Evolutionary conservation across 1,284 basidiomycete genomes (phyloP).

Genomic region (Cutaneotrichosporon sp.): DNA sequence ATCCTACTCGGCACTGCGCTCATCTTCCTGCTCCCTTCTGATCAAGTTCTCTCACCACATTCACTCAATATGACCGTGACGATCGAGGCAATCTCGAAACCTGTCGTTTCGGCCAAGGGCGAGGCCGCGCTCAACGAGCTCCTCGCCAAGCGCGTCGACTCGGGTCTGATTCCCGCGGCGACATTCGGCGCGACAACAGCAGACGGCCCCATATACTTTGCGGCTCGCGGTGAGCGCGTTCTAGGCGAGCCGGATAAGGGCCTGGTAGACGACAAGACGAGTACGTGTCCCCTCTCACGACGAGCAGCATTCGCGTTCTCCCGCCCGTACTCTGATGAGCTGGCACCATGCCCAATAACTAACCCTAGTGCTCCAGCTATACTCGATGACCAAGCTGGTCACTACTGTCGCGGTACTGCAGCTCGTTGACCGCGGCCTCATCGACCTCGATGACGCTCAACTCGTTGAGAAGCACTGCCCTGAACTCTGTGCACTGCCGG

Average conservation of each 20-base stretch:
- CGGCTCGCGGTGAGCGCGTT: constrained; percentile 33
- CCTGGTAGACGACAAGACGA: constrained; percentile 34
- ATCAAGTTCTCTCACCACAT: not conserved
- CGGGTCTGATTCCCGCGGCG: constrained; percentile 30
- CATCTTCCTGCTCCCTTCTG: too few species aligned
- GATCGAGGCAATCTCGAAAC: not conserved
- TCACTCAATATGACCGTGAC: not conserved
- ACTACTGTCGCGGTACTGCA: constrained; percentile 33
- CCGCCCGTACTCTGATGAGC: not conserved
- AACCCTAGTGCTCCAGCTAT: constrained; percentile 31
- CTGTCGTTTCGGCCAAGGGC: constrained; percentile 23
- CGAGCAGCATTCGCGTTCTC: not conserved
- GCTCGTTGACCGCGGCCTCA: constrained; percentile 30
- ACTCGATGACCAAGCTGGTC: constrained; percentile 46
- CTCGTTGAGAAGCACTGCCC: constrained; percentile 13
- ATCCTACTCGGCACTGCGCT: too few species aligned
- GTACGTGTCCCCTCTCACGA: constrained; percentile 26
- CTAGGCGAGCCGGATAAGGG: constrained; percentile 36
- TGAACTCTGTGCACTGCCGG: constrained; percentile 20
- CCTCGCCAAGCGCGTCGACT: constrained; percentile 24
- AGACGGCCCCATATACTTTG: constrained; percentile 37
- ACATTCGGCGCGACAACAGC: constrained; percentile 40
- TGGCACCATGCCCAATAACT: not conserved
- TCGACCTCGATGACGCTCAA: constrained; percentile 16
- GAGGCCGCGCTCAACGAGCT: constrained; percentile 31